Evolutionary conservation across 1,284 basidiomycete species (phyloP).

Genomic region (Prillingera fragicola): DNA sequence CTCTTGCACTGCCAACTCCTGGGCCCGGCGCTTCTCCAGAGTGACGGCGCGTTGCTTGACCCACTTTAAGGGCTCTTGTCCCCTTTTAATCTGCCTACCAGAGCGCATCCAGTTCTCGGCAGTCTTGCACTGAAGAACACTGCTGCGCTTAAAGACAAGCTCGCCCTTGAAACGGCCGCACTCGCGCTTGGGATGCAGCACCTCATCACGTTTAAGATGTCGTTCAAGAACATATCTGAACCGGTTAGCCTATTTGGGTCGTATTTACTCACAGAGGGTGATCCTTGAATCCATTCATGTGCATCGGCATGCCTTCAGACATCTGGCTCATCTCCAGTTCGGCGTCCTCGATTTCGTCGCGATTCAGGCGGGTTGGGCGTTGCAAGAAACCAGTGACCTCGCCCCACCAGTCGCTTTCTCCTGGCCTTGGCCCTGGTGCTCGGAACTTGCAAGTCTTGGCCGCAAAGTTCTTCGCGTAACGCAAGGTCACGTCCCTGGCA

Average conservation of each 20-base stretch:
- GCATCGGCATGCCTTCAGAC: constrained; percentile 88
- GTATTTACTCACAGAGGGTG: constrained; percentile 68
- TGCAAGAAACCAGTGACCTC: constrained; percentile 59
- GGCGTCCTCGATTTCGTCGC: constrained; percentile 92
- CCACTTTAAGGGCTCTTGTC: constrained; percentile 81
- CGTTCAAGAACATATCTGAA: constrained; percentile 77
- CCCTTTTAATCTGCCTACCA: constrained; percentile 67
- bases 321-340: constrained; percentile 74
- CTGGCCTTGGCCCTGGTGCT: constrained; percentile 57
- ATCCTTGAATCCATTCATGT: constrained; percentile 87
- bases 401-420: constrained; percentile 80
- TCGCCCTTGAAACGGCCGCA: constrained; percentile 90
- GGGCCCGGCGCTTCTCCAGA: constrained; percentile 70
- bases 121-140: constrained; percentile 78
- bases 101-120: constrained; percentile 93
- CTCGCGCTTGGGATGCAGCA: constrained; percentile 75
- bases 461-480: constrained; percentile 70
- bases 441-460: constrained; percentile 78
- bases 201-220: constrained; percentile 83
- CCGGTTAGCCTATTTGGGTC: neutral
- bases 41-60: constrained; percentile 83
- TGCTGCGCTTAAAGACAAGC: constrained; percentile 79
- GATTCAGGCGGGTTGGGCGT: constrained; percentile 75
- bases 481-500: constrained; percentile 54
- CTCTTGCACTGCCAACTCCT: constrained; percentile 63